These are phyloP conservation scores for Amaranthus cruentus DNA, from an alignment of 148 eudicot genomes.

Conservation along the genomic window DNA sequence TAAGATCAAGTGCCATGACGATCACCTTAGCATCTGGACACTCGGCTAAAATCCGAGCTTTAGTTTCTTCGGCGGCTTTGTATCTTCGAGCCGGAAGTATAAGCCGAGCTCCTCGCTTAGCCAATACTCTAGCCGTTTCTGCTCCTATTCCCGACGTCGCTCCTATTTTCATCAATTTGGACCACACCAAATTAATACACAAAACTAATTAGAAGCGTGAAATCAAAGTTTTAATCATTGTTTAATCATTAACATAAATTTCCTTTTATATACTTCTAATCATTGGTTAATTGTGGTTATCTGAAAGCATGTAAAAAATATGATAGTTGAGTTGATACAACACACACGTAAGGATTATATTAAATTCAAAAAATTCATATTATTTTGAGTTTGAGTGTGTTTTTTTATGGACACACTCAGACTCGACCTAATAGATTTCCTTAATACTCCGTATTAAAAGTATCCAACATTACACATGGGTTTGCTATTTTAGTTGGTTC, in stretches of 20 bases:
- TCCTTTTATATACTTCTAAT: conserved; percentile 2
- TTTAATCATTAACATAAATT: background rate
- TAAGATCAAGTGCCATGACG: conserved; percentile 80
- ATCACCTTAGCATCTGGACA: conserved; percentile 52
- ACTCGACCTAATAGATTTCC: no score
- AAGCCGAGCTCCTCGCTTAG: conserved; percentile 68
- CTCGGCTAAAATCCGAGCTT: conserved; percentile 54
- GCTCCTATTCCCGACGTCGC: conserved; percentile 98
- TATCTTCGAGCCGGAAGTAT: conserved; percentile 65
- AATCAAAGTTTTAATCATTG: conserved; percentile 11
- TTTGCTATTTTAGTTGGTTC: no score
- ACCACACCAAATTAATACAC: background rate
- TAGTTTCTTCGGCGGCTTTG: conserved; percentile 75
- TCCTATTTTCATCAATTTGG: conserved; percentile 28
- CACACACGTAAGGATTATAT: no score
- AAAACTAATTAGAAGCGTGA: conserved; percentile 14
- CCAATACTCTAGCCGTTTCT: conserved; percentile 83
- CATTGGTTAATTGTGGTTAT: background rate
- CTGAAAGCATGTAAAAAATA: no score
- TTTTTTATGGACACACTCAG: no score
- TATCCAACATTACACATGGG: no score
- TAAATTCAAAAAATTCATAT: background rate
- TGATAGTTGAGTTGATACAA: no score
- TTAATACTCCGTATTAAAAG: no score
- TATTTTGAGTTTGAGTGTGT: no score